Percentiles rank a stretch among this genome's conserved stretches.
phyloP scores from a whole-genome alignment of 306 rosid genomes.

The Luffa acutangula region DNA sequence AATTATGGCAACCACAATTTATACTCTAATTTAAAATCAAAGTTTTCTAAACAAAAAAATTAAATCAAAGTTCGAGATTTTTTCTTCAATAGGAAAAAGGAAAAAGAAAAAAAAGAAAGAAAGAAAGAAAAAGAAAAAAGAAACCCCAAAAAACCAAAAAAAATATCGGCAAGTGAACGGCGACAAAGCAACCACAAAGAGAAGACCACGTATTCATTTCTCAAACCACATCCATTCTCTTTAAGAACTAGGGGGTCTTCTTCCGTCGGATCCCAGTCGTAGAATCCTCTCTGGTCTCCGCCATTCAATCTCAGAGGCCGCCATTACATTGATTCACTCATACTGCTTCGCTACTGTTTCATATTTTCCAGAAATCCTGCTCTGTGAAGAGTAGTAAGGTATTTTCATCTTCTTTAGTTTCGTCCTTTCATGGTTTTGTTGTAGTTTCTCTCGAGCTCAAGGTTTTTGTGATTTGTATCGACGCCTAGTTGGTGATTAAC shows the following conservation, averaged over 20 bases:
- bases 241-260: slow-evolving; percentile 7
- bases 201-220: slow-evolving; percentile 46
- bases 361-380: background rate
- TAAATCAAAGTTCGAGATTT: background rate
- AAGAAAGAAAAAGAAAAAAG: background rate
- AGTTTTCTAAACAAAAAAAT: too few species aligned
- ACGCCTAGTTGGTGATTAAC: background rate
- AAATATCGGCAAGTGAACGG: slow-evolving; percentile 14
- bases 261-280: slow-evolving; percentile 1
- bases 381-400: slow-evolving; percentile 23
- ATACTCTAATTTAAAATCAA: background rate
- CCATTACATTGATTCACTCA: background rate
- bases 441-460: background rate
- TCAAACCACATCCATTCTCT: slow-evolving; percentile 50
- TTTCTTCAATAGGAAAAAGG: background rate
- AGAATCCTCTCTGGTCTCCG: background rate
- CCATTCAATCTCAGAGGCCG: slow-evolving; percentile 1
- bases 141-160: background rate
- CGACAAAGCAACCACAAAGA: slow-evolving; percentile 17
- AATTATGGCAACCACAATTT: background rate
- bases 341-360: background rate
- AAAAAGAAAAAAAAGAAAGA: too few species aligned
- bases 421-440: background rate
- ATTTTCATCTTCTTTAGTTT: background rate
- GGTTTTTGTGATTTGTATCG: background rate